These are phyloP conservation scores for Clonostachys byssicola DNA, from an alignment of 2,329 filamentous ascomycete species.

Conservation along the genomic window DNA sequence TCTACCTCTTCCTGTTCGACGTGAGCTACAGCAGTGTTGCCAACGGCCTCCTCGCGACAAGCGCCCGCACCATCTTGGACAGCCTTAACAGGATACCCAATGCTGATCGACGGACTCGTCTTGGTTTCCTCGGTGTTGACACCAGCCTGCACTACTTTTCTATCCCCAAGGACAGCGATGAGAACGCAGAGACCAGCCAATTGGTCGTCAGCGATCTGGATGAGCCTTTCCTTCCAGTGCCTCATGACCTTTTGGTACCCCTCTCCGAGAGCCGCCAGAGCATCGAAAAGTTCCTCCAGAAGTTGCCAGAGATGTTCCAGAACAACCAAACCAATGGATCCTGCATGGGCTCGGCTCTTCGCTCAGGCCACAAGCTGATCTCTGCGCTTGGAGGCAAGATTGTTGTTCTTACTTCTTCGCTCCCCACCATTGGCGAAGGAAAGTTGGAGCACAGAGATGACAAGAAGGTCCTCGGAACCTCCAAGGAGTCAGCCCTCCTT, in stretches of 20 bases:
- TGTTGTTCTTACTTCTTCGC: constrained; percentile 80
- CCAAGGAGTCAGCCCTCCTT: constrained; percentile 81
- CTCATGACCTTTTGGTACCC: constrained; percentile 85
- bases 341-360: constrained; percentile 91
- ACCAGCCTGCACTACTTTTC: constrained; percentile 95
- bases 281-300: constrained; percentile 85
- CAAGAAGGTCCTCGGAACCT: constrained; percentile 91
- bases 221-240: constrained; percentile 93
- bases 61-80: constrained; percentile 88
- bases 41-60: constrained; percentile 86
- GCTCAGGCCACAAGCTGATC: constrained; percentile 93
- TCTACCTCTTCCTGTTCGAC: constrained; percentile 93
- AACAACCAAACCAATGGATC: constrained; percentile 85
- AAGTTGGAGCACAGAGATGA: constrained; percentile 93
- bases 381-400: constrained; percentile 93
- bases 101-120: constrained; percentile 83
- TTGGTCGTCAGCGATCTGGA: constrained; percentile 92
- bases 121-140: constrained; percentile 95
- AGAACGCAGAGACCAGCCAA: constrained; percentile 83
- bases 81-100: constrained; percentile 98
- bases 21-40: constrained; percentile 89
- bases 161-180: constrained; percentile 82
- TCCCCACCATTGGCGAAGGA: constrained; percentile 86
- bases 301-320: constrained; percentile 94
- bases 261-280: constrained; percentile 84